These are phyloP conservation scores for Cyberlindnera samutprakarnensis DNA, from an alignment of 805 yeast species.

Conservation along the genomic window DNA sequence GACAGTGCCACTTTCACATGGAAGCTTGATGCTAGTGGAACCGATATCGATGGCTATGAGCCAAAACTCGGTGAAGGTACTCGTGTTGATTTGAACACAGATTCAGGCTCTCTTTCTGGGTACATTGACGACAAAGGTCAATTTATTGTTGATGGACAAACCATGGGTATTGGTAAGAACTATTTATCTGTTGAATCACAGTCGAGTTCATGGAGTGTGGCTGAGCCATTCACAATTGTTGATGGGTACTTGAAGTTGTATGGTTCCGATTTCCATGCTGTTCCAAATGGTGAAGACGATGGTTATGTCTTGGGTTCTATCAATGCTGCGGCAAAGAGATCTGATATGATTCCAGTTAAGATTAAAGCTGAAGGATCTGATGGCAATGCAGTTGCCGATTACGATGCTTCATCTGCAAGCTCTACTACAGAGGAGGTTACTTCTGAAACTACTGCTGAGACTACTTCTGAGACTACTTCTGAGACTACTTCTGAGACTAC, in stretches of 20 bases:
- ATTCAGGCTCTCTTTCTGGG: background rate
- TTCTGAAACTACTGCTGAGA: too few species aligned
- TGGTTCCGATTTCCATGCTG: constrained; percentile 15
- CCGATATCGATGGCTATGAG: background rate
- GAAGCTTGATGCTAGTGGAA: background rate
- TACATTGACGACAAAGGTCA: constrained; percentile 1
- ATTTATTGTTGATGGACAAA: background rate
- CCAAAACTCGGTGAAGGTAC: background rate
- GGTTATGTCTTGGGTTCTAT: constrained; percentile 13
- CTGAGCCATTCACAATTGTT: constrained; percentile 11
- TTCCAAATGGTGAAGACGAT: constrained; percentile 8
- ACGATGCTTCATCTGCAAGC: background rate
- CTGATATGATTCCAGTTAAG: constrained; percentile 4
- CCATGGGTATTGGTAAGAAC: constrained; percentile 12
- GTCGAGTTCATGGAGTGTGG: constrained; percentile 6
- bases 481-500: too few species aligned
- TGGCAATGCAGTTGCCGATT: background rate
- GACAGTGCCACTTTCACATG: background rate
- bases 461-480: too few species aligned
- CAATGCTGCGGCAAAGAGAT: constrained; percentile 11
- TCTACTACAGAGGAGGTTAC: too few species aligned
- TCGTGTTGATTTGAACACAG: background rate
- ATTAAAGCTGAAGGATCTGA: constrained; percentile 2
- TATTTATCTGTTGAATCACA: constrained; percentile 5
- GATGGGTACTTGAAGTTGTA: constrained; percentile 12